phyloP scores from a whole-genome alignment of 805 yeast species.

The Hanseniaspora singularis region DNA sequence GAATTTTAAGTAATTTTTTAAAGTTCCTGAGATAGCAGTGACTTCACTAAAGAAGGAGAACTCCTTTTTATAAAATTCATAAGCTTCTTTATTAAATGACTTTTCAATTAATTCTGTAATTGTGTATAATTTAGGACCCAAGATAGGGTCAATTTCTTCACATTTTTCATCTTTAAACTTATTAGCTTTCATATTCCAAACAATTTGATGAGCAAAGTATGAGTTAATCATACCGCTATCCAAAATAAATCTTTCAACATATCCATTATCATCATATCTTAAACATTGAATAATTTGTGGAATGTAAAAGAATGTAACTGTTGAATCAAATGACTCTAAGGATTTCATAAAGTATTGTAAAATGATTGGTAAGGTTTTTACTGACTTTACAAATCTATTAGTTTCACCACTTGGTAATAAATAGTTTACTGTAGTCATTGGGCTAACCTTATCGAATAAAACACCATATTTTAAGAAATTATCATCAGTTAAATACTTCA shows the following conservation, averaged over 20 bases:
- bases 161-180: conserved; percentile 84
- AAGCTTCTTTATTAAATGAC: conserved; percentile 50
- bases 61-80: conserved; percentile 63
- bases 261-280: conserved; percentile 71
- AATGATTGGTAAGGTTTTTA: conserved; percentile 29
- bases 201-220: conserved; percentile 90
- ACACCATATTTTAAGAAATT: conserved; percentile 31
- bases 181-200: conserved; percentile 96
- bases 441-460: conserved; percentile 67
- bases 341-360: conserved; percentile 86
- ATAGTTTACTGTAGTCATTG: conserved; percentile 72
- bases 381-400: conserved; percentile 33
- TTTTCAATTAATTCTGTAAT: conserved; percentile 54
- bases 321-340: conserved; percentile 74
- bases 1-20: conserved; percentile 87
- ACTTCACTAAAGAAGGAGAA: conserved; percentile 83
- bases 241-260: conserved; percentile 74
- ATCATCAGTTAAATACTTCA: neutral
- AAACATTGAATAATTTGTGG: conserved; percentile 94
- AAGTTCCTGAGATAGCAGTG: conserved; percentile 84
- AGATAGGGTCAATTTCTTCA: conserved; percentile 56
- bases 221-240: conserved; percentile 88
- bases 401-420: conserved; percentile 62
- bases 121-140: conserved; percentile 69
- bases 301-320: conserved; percentile 85